These are phyloP conservation scores for Sporopachydermia lactativora DNA, from an alignment of 805 yeast species.

Conservation along the genomic window DNA sequence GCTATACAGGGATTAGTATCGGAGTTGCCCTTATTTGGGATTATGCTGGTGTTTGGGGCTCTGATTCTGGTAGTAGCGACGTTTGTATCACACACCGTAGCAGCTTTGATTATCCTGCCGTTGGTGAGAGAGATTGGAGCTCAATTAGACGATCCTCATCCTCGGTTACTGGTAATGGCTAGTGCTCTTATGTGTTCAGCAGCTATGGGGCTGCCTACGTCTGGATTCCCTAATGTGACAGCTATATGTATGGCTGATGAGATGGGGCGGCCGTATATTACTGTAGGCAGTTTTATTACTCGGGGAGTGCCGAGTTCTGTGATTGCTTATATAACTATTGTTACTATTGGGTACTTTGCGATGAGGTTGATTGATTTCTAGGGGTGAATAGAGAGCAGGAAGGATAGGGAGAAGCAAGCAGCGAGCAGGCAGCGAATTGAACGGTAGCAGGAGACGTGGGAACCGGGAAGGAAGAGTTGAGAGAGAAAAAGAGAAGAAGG, in stretches of 20 bases:
- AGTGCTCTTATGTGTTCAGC: conserved; percentile 66
- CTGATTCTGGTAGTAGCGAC: conserved; percentile 79
- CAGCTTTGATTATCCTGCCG: conserved; percentile 87
- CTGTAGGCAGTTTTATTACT: conserved; percentile 74
- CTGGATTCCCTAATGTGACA: conserved; percentile 96
- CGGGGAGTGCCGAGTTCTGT: conserved; percentile 85
- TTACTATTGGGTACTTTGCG: conserved; percentile 66
- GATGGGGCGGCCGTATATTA: conserved; percentile 78
- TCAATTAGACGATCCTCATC: conserved; percentile 63
- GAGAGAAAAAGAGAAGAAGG: no score
- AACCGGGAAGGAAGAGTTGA: background rate
- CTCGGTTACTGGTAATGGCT: conserved; percentile 60
- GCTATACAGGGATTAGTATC: conserved; percentile 52
- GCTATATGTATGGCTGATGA: conserved; percentile 93
- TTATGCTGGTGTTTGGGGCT: conserved; percentile 67
- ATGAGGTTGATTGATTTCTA: conserved; percentile 46
- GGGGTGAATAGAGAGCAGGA: conserved; percentile 2
- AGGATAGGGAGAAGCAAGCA: background rate
- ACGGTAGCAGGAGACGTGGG: background rate
- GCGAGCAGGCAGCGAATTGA: background rate
- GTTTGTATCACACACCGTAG: conserved; percentile 93
- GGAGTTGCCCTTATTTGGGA: conserved; percentile 55
- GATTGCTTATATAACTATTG: conserved; percentile 55
- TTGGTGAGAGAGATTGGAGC: conserved; percentile 83
- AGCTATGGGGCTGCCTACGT: conserved; percentile 96